A percentile compares a stretch with the other conserved stretches of the same genome.
Evolutionary conservation across 2,329 filamentous ascomycete genomes (phyloP).

Genomic region (Purpureocillium lavendulum): DNA sequence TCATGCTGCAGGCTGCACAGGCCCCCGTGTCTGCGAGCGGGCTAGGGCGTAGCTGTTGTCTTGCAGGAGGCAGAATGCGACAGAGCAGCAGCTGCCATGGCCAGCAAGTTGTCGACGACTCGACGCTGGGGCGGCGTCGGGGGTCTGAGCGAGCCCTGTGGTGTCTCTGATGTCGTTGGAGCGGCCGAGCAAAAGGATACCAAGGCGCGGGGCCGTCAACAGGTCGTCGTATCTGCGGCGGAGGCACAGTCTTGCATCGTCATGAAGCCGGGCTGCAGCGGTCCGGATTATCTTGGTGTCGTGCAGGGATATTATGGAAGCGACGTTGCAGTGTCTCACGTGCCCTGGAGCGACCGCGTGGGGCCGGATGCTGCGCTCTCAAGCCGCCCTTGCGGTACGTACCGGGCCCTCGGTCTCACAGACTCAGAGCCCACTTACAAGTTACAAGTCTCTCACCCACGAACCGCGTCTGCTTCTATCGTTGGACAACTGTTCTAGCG

Average conservation of each 20-base stretch:
- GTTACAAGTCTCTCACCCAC: no score
- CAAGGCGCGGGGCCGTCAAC: neutral
- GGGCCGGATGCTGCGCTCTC: neutral
- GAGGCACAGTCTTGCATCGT: neutral
- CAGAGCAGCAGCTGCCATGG: slow-evolving; percentile 9
- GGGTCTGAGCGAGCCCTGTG: no score
- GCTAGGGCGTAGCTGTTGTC: neutral
- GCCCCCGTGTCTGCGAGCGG: slow-evolving; percentile 11
- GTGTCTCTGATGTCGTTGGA: no score
- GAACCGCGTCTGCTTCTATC: no score
- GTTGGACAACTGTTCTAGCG: no score
- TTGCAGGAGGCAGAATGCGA: slow-evolving; percentile 1
- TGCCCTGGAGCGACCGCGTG: neutral
- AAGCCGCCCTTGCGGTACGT: neutral
- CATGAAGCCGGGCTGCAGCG: slow-evolving; percentile 1
- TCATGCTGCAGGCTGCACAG: slow-evolving; percentile 21
- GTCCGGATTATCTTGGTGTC: slow-evolving; percentile 8
- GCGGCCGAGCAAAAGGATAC: neutral
- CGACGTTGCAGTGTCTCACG: neutral
- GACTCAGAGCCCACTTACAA: neutral
- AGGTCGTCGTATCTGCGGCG: no score
- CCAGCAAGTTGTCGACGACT: slow-evolving; percentile 2
- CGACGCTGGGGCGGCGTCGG: no score
- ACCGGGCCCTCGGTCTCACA: no score
- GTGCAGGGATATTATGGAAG: neutral